Evolutionary conservation across 2,329 filamentous ascomycete genomes (phyloP), one percentile per base, ranked within the genome.

Genomic region (Trichoderma sp.): DNA sequence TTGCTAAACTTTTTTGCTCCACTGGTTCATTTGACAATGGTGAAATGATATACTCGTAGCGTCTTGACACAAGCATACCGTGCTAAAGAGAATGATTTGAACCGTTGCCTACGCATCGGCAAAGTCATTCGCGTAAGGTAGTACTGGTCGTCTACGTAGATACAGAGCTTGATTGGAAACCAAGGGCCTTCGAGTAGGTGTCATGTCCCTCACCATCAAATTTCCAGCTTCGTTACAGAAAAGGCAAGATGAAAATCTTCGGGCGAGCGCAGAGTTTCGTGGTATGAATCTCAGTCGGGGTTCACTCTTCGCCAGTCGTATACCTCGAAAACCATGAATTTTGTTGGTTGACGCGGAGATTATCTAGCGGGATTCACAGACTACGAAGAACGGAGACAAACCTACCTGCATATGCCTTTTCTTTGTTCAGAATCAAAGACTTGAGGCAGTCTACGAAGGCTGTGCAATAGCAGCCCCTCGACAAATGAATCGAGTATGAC

Each of bases 251-350:
- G 88, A 88, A 89, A 91, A 90, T 95, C 92, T 95, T 93, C 92
- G 90, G 91, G 91, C 86, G 85, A 94, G 92, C 87, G 83, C 81
- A 79, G 82, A 83, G 82, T 85, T 76, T 81, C 79, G 83, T 88
- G 84, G 87, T 82, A 55, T 81, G 79, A 77, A 77, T 80, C 81
- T 78, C 79, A 79, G 79, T 82, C 81, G 67, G 77, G 80, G 79
- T 83, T 96, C 87, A 78, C 83, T 97, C 87, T 97, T 87, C 93
- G 94, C 94, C 89, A 95, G 88, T 90, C 90, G 92, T 97, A 90
- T 97, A 97, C 91, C 94, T 93, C 90, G 89, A 89, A 87, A 92
- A 90, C 91, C 92, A 93, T 91, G 79, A 85, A 82, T 77, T 78
- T 83, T 77, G 78, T 84, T 86, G 92, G 89, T 91, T 88, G 87